These are phyloP conservation scores for Sonneratia alba DNA, from an alignment of 345 rosid genomes.

Conservation along the genomic window DNA sequence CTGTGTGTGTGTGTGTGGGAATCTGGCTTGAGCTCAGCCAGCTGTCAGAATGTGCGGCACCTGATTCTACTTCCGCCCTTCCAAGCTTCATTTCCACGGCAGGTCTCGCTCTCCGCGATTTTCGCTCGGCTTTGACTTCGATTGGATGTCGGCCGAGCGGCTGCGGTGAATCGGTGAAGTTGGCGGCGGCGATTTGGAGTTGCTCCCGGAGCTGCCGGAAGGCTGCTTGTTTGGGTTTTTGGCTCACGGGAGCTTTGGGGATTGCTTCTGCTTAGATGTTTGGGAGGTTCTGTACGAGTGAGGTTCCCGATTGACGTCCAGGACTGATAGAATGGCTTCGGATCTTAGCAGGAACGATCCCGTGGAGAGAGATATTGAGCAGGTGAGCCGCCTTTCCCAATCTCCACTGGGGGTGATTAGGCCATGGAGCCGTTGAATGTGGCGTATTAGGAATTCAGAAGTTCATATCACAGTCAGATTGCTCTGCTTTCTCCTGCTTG, in stretches of 20 bases:
- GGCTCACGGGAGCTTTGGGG: not conserved
- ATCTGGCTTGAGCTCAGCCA: constrained; percentile 11
- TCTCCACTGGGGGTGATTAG: not conserved
- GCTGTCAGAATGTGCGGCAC: constrained; percentile 14
- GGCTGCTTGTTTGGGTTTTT: not conserved
- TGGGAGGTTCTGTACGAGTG: constrained; percentile 9
- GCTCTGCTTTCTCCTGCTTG: not conserved
- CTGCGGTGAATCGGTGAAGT: not conserved
- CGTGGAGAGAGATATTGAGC: constrained; percentile 87
- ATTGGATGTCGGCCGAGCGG: not conserved
- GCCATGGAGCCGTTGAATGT: not conserved
- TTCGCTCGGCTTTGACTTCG: constrained; percentile 21
- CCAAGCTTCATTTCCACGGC: not conserved
- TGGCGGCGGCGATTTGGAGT: not conserved
- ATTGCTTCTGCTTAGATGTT: not conserved
- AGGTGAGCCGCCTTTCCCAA: constrained; percentile 36
- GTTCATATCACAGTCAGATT: not conserved
- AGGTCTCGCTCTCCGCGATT: constrained; percentile 10
- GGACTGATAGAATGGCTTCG: constrained; percentile 70
- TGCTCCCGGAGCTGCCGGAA: not conserved
- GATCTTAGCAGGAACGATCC: constrained; percentile 83
- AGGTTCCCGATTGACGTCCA: constrained; percentile 26
- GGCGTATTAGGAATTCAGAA: too few species aligned
- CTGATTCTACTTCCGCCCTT: constrained; percentile 1
- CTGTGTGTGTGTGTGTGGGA: not conserved